Conservation (phyloP, 352 stramenopile genomes). For the Pythium apleroticum region DNA sequence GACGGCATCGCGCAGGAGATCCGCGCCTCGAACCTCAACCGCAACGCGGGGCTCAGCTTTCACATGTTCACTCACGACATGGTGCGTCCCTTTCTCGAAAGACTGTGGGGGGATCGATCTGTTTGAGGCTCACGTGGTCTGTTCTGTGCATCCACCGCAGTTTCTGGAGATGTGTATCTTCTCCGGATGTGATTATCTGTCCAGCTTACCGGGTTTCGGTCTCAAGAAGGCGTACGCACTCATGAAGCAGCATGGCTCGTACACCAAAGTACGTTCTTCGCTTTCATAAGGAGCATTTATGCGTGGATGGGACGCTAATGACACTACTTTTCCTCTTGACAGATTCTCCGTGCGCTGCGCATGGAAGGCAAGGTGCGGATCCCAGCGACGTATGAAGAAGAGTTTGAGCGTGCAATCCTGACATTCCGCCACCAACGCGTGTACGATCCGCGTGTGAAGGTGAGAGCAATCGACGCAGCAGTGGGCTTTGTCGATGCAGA, state of each 20-base stretch:
- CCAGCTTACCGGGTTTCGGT: conserved; percentile 78
- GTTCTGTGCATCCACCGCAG: conserved; percentile 29
- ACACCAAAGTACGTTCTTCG: conserved; percentile 44
- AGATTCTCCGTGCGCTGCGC: conserved; percentile 49
- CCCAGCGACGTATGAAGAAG: conserved; percentile 45
- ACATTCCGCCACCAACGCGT: conserved; percentile 89
- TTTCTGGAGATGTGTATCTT: conserved; percentile 92
- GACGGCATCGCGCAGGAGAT: conserved; percentile 41
- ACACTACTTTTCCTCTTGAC: conserved; percentile 2
- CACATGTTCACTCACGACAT: conserved; percentile 86
- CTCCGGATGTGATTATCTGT: conserved; percentile 89
- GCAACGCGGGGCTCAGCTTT: conserved; percentile 76
- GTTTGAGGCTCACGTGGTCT: neutral
- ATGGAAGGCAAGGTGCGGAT: conserved; percentile 28
- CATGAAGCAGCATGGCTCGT: conserved; percentile 72
- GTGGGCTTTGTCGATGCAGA: neutral
- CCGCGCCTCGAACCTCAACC: conserved; percentile 84
- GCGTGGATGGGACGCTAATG: neutral
- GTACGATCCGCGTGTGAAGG: conserved; percentile 70
- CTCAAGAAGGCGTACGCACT: conserved; percentile 77
- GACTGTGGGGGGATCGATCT: neutral
- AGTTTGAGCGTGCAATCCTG: conserved; percentile 68
- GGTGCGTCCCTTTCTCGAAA: conserved; percentile 32
- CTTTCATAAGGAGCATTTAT: neutral
- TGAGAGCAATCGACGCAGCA: conserved; percentile 26